Conservation (phyloP, 163 green algal genomes). For the Chlamydomonas reinhardtii region DNA sequence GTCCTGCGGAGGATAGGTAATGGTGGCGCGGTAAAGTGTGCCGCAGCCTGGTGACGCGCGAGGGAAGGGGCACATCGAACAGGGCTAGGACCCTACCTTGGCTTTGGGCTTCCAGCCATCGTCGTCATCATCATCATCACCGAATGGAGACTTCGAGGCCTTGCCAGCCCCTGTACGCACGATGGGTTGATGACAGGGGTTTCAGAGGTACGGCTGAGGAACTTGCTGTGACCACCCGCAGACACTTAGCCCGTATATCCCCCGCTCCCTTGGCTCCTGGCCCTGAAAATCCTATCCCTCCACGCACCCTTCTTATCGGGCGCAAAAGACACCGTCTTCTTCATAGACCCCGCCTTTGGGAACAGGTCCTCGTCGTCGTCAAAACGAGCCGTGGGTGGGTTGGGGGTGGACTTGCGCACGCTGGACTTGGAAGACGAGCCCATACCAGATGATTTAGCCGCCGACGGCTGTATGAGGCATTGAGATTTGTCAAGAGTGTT, state of each 20-base stretch:
- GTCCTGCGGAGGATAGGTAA: slow-evolving; percentile 8
- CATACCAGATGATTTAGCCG: neutral
- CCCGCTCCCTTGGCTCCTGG: too few relatives aligned
- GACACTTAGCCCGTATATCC: neutral
- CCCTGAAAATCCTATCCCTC: too few relatives aligned
- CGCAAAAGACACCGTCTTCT: slow-evolving; percentile 20
- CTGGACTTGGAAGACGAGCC: neutral
- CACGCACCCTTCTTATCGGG: neutral
- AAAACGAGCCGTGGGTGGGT: neutral
- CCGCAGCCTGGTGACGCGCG: too few relatives aligned
- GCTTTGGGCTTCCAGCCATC: neutral
- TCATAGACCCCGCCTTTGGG: slow-evolving; percentile 8
- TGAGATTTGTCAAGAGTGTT: neutral
- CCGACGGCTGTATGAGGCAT: neutral
- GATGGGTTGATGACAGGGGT: too few relatives aligned
- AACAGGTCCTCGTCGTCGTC: slow-evolving; percentile 36
- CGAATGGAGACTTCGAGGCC: slow-evolving; percentile 1
- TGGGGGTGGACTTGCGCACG: slow-evolving; percentile 38
- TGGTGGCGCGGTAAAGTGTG: too few relatives aligned
- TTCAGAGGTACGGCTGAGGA: too few relatives aligned
- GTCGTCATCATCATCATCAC: slow-evolving; percentile 12
- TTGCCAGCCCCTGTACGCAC: too few relatives aligned
- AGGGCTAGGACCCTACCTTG: too few relatives aligned
- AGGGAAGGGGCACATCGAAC: too few relatives aligned
- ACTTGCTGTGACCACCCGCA: neutral